A percentile compares a stretch with the other conserved stretches of the same genome.
Conservation (phyloP, 257 asterid genomes). For the Solanum phureja region DNA sequence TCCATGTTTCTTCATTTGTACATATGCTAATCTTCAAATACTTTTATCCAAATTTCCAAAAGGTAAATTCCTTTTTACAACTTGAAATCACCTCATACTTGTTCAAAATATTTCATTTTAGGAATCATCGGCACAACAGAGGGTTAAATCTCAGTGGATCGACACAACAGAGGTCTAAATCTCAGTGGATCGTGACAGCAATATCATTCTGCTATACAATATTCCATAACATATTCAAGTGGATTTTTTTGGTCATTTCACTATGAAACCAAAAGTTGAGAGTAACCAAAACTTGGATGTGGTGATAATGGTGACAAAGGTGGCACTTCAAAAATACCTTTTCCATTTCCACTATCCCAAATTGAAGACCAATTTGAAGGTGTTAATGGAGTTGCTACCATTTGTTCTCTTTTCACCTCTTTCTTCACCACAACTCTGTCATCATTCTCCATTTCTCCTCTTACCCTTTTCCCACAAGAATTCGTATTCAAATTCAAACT, state of each 20-base stretch:
- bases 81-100: background rate
- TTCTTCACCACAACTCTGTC: conserved; percentile 21
- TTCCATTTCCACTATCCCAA: conserved; percentile 61
- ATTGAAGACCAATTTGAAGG: conserved; percentile 85
- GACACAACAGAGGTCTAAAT: background rate
- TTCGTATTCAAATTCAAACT: background rate
- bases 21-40: background rate
- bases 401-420: conserved; percentile 28
- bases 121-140: background rate
- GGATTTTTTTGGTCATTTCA: background rate
- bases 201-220: background rate
- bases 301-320: conserved; percentile 53
- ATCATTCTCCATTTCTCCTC: conserved; percentile 13
- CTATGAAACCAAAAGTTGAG: conserved; percentile 11
- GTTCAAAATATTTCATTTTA: background rate
- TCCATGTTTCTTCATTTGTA: background rate
- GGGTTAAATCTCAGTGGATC: too few relatives aligned
- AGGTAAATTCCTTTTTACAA: background rate
- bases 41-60: background rate
- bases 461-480: conserved; percentile 38
- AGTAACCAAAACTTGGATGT: background rate
- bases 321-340: conserved; percentile 76
- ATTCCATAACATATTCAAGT: background rate
- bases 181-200: background rate
- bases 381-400: conserved; percentile 56